These are phyloP conservation scores for Phytopythium aichiense DNA, from an alignment of 352 stramenopile genomes.

Conservation along the genomic window DNA sequence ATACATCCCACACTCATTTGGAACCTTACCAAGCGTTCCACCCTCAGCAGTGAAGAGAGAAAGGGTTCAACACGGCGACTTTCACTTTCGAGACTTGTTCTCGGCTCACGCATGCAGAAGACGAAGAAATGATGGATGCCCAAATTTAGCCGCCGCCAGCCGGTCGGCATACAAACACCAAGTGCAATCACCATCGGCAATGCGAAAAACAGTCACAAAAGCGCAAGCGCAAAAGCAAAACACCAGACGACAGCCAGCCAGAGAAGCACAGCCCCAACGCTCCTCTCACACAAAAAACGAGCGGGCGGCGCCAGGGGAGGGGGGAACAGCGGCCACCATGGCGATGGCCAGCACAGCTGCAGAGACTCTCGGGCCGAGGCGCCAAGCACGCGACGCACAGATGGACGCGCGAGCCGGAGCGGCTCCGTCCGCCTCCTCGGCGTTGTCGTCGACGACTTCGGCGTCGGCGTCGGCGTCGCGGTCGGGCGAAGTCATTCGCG, in stretches of 20 bases:
- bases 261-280: background rate
- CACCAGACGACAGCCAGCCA: background rate
- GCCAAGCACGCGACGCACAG: background rate
- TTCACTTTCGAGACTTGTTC: background rate
- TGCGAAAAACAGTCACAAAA: background rate
- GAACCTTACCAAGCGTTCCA: too few species aligned
- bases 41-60: background rate
- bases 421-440: background rate
- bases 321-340: too few species aligned
- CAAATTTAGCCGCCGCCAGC: background rate
- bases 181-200: background rate
- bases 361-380: background rate
- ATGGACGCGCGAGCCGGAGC: slow-evolving; percentile 1
- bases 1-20: too few species aligned
- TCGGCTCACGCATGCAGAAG: slow-evolving; percentile 5
- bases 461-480: background rate
- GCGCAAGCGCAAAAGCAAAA: background rate
- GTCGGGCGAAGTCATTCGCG: background rate
- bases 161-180: background rate
- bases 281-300: background rate
- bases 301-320: background rate
- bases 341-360: too few species aligned
- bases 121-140: background rate
- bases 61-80: background rate
- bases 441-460: background rate